Conservation (phyloP, 805 yeast genomes). For the Candida oleophila region DNA sequence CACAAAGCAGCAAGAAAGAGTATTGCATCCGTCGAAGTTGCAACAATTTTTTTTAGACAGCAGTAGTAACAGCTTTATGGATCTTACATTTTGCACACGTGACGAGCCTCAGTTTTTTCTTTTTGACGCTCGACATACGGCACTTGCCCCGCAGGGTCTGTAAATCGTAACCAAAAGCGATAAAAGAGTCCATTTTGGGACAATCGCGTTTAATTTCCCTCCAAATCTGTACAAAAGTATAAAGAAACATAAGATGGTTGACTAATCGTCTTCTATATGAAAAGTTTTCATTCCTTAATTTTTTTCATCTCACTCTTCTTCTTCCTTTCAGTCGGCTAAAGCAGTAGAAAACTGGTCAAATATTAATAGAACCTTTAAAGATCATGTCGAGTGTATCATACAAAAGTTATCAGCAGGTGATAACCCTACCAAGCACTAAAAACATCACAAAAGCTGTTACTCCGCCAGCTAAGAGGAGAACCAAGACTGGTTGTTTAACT, state of each 20-base stretch:
- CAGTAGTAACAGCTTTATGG: too few relatives aligned
- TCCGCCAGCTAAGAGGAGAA: constrained; percentile 26
- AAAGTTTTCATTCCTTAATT: neutral
- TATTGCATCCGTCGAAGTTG: too few relatives aligned
- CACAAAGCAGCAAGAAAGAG: too few relatives aligned
- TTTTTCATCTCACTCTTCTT: neutral
- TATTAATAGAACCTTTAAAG: too few relatives aligned
- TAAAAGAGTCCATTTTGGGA: constrained; percentile 3
- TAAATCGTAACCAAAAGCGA: constrained; percentile 4
- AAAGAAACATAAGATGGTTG: neutral
- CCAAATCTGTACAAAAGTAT: neutral
- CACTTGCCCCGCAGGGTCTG: neutral
- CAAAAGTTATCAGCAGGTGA: constrained; percentile 37
- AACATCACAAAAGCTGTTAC: constrained; percentile 2
- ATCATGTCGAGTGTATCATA: constrained; percentile 18
- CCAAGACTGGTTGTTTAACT: constrained; percentile 56
- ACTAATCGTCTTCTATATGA: neutral
- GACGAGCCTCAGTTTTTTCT: too few relatives aligned
- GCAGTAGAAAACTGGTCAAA: too few relatives aligned
- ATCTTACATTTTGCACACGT: too few relatives aligned
- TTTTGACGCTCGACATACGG: too few relatives aligned
- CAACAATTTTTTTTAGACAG: too few relatives aligned
- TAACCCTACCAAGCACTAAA: constrained; percentile 22
- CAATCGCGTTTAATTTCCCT: constrained; percentile 1
- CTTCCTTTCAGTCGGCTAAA: too few relatives aligned